phyloP scores from a whole-genome alignment of 2,329 filamentous ascomycete species.

The Pseudonectria foliicola region DNA sequence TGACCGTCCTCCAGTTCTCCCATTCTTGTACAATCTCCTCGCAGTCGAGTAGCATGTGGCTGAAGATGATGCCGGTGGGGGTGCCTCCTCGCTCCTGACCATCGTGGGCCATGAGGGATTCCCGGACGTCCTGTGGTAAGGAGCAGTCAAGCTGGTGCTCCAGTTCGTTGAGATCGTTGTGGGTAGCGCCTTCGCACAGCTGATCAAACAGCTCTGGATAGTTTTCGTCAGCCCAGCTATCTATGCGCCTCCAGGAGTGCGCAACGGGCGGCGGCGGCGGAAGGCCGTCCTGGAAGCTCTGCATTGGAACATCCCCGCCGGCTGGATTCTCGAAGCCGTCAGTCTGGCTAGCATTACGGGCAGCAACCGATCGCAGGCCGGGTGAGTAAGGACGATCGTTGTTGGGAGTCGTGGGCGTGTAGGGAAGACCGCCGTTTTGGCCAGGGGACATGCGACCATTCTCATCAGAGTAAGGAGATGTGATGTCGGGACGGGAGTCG shows the following conservation, averaged over 20 bases:
- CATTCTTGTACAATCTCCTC: slow-evolving; percentile 98
- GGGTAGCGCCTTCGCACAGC: slow-evolving; percentile 82
- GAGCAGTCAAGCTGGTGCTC: slow-evolving; percentile 95
- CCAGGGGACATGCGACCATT: slow-evolving; percentile 45
- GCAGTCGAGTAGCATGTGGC: slow-evolving; percentile 92
- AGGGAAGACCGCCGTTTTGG: slow-evolving; percentile 39
- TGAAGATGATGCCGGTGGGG: slow-evolving; percentile 88
- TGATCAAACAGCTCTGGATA: slow-evolving; percentile 94
- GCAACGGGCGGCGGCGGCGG: slow-evolving; percentile 80
- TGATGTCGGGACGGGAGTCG: slow-evolving; percentile 81
- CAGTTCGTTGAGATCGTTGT: slow-evolving; percentile 92
- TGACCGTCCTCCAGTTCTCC: slow-evolving; percentile 92
- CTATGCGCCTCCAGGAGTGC: slow-evolving; percentile 93
- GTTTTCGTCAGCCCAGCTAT: slow-evolving; percentile 88
- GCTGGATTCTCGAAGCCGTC: slow-evolving; percentile 64
- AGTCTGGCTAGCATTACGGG: slow-evolving; percentile 55
- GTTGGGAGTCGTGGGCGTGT: slow-evolving; percentile 45
- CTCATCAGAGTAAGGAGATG: slow-evolving; percentile 72
- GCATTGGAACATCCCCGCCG: slow-evolving; percentile 88
- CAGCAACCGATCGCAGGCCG: slow-evolving; percentile 73
- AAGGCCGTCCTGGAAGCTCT: slow-evolving; percentile 85
- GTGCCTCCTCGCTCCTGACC: slow-evolving; percentile 92
- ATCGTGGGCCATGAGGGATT: slow-evolving; percentile 85
- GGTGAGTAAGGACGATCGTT: slow-evolving; percentile 73
- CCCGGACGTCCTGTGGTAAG: slow-evolving; percentile 84